Evolutionary conservation across 495 filamentous ascomycete genomes (phyloP).

Genomic region (Aspergillus egyptiacus): DNA sequence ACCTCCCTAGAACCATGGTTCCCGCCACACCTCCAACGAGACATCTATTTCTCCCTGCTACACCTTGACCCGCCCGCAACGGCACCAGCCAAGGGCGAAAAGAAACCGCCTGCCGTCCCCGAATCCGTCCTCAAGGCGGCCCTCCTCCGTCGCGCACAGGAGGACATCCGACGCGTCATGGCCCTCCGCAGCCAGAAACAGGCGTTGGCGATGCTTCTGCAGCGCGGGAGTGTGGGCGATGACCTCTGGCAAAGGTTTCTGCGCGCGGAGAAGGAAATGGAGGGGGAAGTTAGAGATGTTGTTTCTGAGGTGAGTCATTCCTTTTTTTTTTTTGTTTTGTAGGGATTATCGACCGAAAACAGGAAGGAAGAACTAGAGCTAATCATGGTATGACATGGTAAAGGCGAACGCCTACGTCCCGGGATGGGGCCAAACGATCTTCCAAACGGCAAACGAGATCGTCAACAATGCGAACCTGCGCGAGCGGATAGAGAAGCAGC

Average conservation of each 20-base stretch:
- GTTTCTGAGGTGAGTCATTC: constrained; percentile 68
- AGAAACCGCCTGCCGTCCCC: constrained; percentile 64
- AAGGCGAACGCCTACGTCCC: constrained; percentile 82
- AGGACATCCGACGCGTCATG: constrained; percentile 88
- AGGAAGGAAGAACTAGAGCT: too few species aligned
- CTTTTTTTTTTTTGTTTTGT: neutral
- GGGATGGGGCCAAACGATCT: constrained; percentile 89
- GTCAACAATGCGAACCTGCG: constrained; percentile 60
- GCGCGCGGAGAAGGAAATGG: constrained; percentile 93
- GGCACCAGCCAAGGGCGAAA: constrained; percentile 49
- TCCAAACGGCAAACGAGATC: constrained; percentile 89
- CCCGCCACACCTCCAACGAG: constrained; percentile 76
- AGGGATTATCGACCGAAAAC: too few species aligned
- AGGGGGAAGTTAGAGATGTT: constrained; percentile 90
- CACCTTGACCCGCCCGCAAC: constrained; percentile 65
- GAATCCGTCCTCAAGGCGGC: constrained; percentile 84
- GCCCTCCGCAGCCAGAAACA: constrained; percentile 78
- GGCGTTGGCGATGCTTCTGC: constrained; percentile 72
- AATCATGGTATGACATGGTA: neutral
- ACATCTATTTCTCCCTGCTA: constrained; percentile 88
- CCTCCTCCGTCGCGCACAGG: constrained; percentile 79
- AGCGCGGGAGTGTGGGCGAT: constrained; percentile 89
- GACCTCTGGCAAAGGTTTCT: constrained; percentile 91
- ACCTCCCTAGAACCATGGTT: constrained; percentile 90
- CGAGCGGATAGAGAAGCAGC: constrained; percentile 56